phyloP scores from a whole-genome alignment of 1,139 yeast genomes.

The Sugiyamaella xylanicola region DNA sequence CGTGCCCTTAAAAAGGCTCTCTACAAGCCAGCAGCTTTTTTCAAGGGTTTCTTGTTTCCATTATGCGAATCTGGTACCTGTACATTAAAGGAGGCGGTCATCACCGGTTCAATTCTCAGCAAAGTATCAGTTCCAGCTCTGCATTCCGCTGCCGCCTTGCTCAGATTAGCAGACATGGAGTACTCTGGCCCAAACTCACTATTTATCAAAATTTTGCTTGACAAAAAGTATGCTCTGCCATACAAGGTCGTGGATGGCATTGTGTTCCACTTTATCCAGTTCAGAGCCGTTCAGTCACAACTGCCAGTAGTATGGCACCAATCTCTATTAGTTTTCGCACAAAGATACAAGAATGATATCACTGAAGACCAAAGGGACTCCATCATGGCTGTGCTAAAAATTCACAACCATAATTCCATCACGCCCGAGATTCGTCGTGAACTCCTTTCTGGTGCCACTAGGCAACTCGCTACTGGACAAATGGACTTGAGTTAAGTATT shows the following conservation, averaged over 20 bases:
- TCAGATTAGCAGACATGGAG: slow-evolving; percentile 80
- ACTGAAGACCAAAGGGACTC: slow-evolving; percentile 97
- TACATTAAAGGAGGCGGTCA: slow-evolving; percentile 89
- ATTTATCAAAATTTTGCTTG: slow-evolving; percentile 83
- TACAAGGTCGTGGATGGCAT: slow-evolving; percentile 93
- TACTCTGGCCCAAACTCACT: slow-evolving; percentile 88
- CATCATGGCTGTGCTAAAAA: slow-evolving; percentile 84
- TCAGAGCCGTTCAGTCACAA: slow-evolving; percentile 55
- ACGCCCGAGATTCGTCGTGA: slow-evolving; percentile 97
- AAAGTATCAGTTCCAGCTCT: slow-evolving; percentile 91
- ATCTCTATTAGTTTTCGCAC: slow-evolving; percentile 90
- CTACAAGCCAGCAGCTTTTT: slow-evolving; percentile 96
- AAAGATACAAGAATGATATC: slow-evolving; percentile 92
- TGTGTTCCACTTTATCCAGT: slow-evolving; percentile 93
- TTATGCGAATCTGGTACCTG: slow-evolving; percentile 70
- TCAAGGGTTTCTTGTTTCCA: slow-evolving; percentile 93
- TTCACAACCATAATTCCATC: slow-evolving; percentile 82
- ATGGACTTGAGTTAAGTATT: slow-evolving; percentile 25
- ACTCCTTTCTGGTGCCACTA: slow-evolving; percentile 73
- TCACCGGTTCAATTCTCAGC: slow-evolving; percentile 87
- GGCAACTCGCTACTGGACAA: slow-evolving; percentile 38
- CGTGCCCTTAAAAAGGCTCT: slow-evolving; percentile 88
- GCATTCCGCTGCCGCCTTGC: slow-evolving; percentile 94
- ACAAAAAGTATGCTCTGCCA: slow-evolving; percentile 94
- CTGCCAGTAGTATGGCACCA: slow-evolving; percentile 98